Conservation (phyloP, 495 filamentous ascomycete species). For the Coniosporium apollinis region DNA sequence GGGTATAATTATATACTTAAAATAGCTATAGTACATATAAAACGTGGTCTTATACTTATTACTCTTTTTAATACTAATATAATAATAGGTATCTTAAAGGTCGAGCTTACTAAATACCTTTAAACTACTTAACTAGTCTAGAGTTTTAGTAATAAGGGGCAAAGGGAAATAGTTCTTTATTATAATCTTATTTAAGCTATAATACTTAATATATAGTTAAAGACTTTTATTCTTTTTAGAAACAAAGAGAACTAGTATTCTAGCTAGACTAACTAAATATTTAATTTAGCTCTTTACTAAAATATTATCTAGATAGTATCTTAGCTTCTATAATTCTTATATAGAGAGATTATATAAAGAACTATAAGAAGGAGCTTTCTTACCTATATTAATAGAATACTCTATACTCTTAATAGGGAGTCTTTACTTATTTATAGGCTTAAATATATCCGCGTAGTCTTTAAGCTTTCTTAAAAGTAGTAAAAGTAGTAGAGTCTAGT, state of each 20-base stretch:
- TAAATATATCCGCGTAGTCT: too few species aligned
- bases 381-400: too few species aligned
- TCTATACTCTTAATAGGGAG: too few species aligned
- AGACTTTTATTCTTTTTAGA: constrained; percentile 9
- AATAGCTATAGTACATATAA: constrained; percentile 2
- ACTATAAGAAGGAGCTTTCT: too few species aligned
- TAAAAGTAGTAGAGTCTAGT: too few species aligned
- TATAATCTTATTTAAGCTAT: constrained; percentile 9
- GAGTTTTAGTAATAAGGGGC: constrained; percentile 6
- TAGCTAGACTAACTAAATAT: neutral
- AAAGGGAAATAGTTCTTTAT: constrained; percentile 11
- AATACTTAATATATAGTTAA: constrained; percentile 11
- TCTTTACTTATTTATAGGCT: too few species aligned
- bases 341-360: neutral
- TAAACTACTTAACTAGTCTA: constrained; percentile 4
- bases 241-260: constrained; percentile 10
- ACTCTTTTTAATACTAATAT: constrained; percentile 6
- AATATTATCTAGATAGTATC: neutral
- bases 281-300: constrained; percentile 4
- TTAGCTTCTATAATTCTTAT: neutral
- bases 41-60: constrained; percentile 6
- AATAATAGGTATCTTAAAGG: constrained; percentile 6
- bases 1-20: constrained; percentile 5
- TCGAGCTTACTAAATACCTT: constrained; percentile 11
- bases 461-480: too few species aligned